phyloP scores from a whole-genome alignment of 441 rosid genomes.

The Corymbia citriodora region DNA sequence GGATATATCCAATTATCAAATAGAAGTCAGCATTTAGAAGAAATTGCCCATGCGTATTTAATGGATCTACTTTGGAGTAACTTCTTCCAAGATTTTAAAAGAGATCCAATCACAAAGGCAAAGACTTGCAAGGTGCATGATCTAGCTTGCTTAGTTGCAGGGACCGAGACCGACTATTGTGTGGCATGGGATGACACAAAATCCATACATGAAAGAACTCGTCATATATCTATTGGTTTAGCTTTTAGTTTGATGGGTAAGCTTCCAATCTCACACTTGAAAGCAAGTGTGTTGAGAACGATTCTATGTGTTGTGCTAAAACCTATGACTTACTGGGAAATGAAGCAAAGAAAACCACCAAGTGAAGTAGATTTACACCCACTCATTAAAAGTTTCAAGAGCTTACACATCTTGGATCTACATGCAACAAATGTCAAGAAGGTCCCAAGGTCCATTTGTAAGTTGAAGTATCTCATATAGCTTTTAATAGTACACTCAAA shows the following conservation, averaged over 20 bases:
- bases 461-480: background rate
- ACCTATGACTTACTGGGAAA: background rate
- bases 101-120: rapidly evolving
- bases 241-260: background rate
- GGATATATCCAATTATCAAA: background rate
- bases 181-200: background rate
- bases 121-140: background rate
- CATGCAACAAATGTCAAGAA: background rate
- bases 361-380: background rate
- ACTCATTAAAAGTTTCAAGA: background rate
- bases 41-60: background rate
- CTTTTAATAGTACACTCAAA: background rate
- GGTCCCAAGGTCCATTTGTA: background rate
- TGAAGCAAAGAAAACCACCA: background rate
- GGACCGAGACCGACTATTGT: background rate
- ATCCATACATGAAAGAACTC: background rate
- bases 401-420: background rate
- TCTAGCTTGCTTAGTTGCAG: background rate
- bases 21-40: background rate
- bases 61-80: background rate
- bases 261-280: background rate
- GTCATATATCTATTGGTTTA: background rate
- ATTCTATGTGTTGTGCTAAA: background rate
- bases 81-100: background rate
- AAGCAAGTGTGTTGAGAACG: background rate